phyloP scores from a whole-genome alignment of 257 asterid species.

The Rehmannia glutinosa region DNA sequence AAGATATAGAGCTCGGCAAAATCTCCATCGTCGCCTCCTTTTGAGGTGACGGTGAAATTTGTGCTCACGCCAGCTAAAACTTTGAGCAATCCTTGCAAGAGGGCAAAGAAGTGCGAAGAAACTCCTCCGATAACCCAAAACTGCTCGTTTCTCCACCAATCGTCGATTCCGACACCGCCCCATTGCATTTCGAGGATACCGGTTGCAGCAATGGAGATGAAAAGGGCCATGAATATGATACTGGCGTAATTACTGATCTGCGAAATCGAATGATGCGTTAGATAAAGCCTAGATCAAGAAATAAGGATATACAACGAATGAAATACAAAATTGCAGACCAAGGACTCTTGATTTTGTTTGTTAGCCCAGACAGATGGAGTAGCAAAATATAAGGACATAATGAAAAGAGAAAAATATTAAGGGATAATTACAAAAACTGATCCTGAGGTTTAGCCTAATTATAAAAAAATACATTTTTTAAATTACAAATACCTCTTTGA shows the following conservation, averaged over 20 bases:
- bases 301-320: too few species aligned
- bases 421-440: neutral
- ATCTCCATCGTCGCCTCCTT: constrained; percentile 79
- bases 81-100: constrained; percentile 81
- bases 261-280: neutral
- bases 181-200: constrained; percentile 94
- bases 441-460: neutral
- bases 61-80: constrained; percentile 83
- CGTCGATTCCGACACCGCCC: constrained; percentile 89
- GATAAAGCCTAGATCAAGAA: too few species aligned
- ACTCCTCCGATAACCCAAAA: constrained; percentile 97
- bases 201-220: constrained; percentile 73
- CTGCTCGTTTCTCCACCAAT: constrained; percentile 99
- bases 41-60: constrained; percentile 80
- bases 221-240: constrained; percentile 70
- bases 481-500: neutral
- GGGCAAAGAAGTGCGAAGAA: constrained; percentile 79
- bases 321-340: neutral
- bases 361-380: too few species aligned
- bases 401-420: too few species aligned
- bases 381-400: too few species aligned
- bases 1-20: constrained; percentile 72
- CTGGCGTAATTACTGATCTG: constrained; percentile 93
- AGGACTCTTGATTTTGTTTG: too few species aligned
- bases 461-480: neutral